These are phyloP conservation scores for Sporobolomyces pararoseus DNA, from an alignment of 768 basidiomycete species.

Conservation along the genomic window DNA sequence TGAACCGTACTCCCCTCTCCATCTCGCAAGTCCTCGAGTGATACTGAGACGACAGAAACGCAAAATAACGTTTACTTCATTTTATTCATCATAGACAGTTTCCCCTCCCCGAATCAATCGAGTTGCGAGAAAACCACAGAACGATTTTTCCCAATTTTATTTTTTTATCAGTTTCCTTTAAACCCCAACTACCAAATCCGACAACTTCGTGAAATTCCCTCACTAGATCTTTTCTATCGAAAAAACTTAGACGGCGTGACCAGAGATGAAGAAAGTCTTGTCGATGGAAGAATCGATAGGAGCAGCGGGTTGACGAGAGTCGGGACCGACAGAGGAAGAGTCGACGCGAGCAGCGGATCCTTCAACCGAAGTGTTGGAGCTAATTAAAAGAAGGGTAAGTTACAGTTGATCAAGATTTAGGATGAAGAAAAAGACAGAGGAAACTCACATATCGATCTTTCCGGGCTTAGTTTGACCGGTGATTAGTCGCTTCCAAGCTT, in stretches of 20 bases:
- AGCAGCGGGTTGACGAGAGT: slow-evolving; percentile 77
- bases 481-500: slow-evolving; percentile 94
- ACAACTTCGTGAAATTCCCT: no score
- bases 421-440: not conserved
- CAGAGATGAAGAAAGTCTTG: slow-evolving; percentile 71
- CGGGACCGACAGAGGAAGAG: slow-evolving; percentile 63
- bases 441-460: slow-evolving; percentile 79
- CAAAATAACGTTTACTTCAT: no score
- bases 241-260: slow-evolving; percentile 37
- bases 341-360: slow-evolving; percentile 68
- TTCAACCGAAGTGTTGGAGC: slow-evolving; percentile 72
- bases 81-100: no score
- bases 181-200: no score
- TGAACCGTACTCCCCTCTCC: no score
- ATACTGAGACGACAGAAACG: no score
- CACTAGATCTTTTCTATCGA: not conserved
- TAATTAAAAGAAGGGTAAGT: slow-evolving; percentile 49
- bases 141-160: no score
- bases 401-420: no score
- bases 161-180: no score
- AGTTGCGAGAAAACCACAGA: no score
- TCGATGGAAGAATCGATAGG: slow-evolving; percentile 37
- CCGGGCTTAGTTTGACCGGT: slow-evolving; percentile 65
- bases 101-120: no score
- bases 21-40: no score